Evolutionary conservation across 768 basidiomycete species (phyloP).

Genomic region (Boletus reticuloceps): DNA sequence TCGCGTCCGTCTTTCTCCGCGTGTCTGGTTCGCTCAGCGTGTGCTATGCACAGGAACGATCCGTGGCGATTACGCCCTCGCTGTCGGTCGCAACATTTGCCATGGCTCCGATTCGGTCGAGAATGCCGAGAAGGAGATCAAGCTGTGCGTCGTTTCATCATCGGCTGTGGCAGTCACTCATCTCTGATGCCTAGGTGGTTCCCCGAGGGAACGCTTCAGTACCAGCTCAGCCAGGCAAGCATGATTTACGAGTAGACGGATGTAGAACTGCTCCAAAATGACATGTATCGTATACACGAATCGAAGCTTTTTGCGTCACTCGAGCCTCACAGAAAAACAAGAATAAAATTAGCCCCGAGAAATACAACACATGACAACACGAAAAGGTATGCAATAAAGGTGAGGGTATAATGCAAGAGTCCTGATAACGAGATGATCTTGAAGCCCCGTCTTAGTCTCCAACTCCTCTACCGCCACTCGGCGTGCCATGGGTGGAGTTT

Average conservation of each 20-base stretch:
- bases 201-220: conserved; percentile 81
- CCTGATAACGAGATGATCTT: neutral
- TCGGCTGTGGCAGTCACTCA: conserved; percentile 6
- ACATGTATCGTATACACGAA: conserved; percentile 22
- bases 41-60: conserved; percentile 66
- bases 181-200: conserved; percentile 64
- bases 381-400: conserved; percentile 19
- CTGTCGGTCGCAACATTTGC: conserved; percentile 93
- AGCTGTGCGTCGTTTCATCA: conserved; percentile 55
- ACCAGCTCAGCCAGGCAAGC: conserved; percentile 56
- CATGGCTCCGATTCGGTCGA: conserved; percentile 90
- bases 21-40: conserved; percentile 5
- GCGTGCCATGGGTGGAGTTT: conserved; percentile 27
- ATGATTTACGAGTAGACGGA: conserved; percentile 77
- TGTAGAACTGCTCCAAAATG: neutral
- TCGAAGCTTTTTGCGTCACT: neutral
- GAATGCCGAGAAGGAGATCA: conserved; percentile 92
- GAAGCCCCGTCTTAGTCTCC: conserved; percentile 2
- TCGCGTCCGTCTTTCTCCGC: conserved; percentile 4
- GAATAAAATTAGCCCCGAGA: neutral
- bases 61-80: conserved; percentile 93
- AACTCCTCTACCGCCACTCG: conserved; percentile 17
- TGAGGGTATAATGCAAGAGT: conserved; percentile 27
- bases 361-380: neutral
- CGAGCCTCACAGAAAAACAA: neutral